Percentiles rank a stretch among this genome's conserved stretches.
Evolutionary conservation across 2,329 filamentous ascomycete species (phyloP).

Genomic region (Emydomyces testavorans): DNA sequence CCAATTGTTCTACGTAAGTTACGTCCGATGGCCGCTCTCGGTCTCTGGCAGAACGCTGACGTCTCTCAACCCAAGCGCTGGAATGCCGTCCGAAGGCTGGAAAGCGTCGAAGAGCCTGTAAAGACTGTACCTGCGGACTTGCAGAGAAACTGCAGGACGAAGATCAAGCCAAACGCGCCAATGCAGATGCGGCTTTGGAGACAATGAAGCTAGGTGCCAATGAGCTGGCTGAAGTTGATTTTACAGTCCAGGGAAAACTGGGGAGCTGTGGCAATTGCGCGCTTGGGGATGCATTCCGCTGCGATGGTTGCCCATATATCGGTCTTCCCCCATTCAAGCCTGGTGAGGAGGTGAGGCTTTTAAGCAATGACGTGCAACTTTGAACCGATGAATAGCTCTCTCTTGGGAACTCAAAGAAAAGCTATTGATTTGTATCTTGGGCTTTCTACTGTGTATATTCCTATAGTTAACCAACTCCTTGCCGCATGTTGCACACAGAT

Average conservation of each 20-base stretch:
- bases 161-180: conserved; percentile 55
- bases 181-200: conserved; percentile 48
- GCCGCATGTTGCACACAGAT: too few species aligned
- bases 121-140: conserved; percentile 93
- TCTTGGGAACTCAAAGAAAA: background rate
- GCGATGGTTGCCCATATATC: conserved; percentile 68
- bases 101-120: conserved; percentile 86
- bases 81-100: conserved; percentile 80
- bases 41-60: background rate
- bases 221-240: conserved; percentile 84
- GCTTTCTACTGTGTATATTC: background rate
- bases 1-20: conserved; percentile 70
- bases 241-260: conserved; percentile 93
- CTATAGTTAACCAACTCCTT: too few species aligned
- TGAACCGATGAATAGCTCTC: conserved; percentile 29
- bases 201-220: conserved; percentile 56
- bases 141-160: conserved; percentile 77
- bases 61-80: conserved; percentile 46
- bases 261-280: conserved; percentile 92
- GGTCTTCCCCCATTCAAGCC: conserved; percentile 93
- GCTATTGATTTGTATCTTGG: background rate
- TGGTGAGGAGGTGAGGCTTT: conserved; percentile 78
- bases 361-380: conserved; percentile 78
- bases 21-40: background rate
- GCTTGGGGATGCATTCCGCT: conserved; percentile 78